Percentiles rank a stretch among this genome's conserved stretches.
These are phyloP conservation scores for Vigna trinervia DNA, from an alignment of 306 rosid genomes.

Conservation along the genomic window DNA sequence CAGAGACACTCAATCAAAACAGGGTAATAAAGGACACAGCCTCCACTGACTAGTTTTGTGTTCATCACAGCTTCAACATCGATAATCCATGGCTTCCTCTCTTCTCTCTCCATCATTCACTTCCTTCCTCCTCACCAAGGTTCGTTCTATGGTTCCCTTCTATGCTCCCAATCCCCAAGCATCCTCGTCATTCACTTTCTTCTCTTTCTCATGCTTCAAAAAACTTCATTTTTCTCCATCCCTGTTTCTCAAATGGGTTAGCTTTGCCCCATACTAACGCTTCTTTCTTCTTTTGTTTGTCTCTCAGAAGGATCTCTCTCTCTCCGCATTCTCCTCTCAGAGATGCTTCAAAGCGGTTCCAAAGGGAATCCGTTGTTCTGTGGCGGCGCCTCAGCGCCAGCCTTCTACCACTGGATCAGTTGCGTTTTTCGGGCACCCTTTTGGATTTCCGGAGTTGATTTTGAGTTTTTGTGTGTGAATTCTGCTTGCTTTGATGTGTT, in stretches of 20 bases:
- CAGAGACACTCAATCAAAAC: background rate
- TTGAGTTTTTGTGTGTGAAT: constrained; percentile 25
- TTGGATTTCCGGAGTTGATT: constrained; percentile 30
- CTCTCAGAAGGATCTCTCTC: constrained; percentile 58
- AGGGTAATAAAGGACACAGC: background rate
- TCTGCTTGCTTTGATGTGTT: constrained; percentile 20
- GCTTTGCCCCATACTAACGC: constrained; percentile 20
- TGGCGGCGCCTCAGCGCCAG: constrained; percentile 77
- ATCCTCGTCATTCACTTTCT: background rate
- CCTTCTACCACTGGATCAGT: constrained; percentile 87
- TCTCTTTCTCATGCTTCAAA: background rate
- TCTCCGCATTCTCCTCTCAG: constrained; percentile 56
- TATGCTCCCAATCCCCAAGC: background rate
- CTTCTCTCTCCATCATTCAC: constrained; percentile 56
- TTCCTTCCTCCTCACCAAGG: constrained; percentile 59
- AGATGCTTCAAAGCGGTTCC: constrained; percentile 53
- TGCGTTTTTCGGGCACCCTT: constrained; percentile 30
- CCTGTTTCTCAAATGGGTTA: constrained; percentile 19
- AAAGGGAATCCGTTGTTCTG: constrained; percentile 66
- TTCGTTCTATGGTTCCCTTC: background rate
- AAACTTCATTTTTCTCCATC: constrained; percentile 12
- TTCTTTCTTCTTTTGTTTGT: background rate
- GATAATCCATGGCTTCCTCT: constrained; percentile 60
- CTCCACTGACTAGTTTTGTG: background rate
- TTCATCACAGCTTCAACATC: constrained; percentile 2